A percentile compares a stretch with the other conserved stretches of the same genome.
Conservation (phyloP, 2,329 filamentous ascomycete genomes). For the Penicillium sp. region DNA sequence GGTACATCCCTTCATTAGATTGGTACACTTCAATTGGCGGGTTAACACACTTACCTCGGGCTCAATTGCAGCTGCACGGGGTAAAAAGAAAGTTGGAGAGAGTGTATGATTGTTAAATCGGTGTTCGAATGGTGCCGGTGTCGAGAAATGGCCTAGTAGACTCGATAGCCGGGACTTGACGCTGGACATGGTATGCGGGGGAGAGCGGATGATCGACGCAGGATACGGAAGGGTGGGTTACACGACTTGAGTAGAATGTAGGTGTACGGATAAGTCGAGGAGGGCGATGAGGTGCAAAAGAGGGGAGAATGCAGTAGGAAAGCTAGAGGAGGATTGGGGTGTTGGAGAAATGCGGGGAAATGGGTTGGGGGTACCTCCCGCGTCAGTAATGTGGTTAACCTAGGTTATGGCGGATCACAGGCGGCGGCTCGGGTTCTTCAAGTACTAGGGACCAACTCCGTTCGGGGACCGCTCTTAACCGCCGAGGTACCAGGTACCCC, state of each 20-base stretch:
- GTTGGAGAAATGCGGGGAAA: constrained; percentile 27
- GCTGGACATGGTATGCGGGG: constrained; percentile 26
- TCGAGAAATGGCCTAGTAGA: constrained; percentile 35
- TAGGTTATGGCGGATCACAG: constrained; percentile 23
- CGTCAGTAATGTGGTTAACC: constrained; percentile 15
- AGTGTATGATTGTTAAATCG: constrained; percentile 61
- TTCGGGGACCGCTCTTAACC: not conserved
- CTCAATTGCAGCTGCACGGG: constrained; percentile 84
- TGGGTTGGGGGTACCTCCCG: not conserved
- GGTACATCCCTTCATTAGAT: constrained; percentile 1
- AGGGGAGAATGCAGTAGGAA: not conserved
- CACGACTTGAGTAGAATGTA: not conserved
- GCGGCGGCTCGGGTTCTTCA: constrained; percentile 15
- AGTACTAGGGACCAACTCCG: not conserved
- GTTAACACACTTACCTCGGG: constrained; percentile 61
- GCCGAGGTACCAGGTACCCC: not conserved
- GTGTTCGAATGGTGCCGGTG: constrained; percentile 29
- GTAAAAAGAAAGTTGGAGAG: constrained; percentile 84
- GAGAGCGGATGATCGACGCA: not conserved
- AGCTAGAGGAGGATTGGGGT: not conserved
- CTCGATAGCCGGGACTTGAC: constrained; percentile 33
- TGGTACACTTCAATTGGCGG: not conserved
- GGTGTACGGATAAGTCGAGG: not conserved
- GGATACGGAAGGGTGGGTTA: not conserved
- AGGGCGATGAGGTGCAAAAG: not conserved